Evolutionary conservation across 2,329 filamentous ascomycete genomes (phyloP), one percentile per base, ranked within the genome.

Genomic region (Phymatotrichopsis omnivora): DNA sequence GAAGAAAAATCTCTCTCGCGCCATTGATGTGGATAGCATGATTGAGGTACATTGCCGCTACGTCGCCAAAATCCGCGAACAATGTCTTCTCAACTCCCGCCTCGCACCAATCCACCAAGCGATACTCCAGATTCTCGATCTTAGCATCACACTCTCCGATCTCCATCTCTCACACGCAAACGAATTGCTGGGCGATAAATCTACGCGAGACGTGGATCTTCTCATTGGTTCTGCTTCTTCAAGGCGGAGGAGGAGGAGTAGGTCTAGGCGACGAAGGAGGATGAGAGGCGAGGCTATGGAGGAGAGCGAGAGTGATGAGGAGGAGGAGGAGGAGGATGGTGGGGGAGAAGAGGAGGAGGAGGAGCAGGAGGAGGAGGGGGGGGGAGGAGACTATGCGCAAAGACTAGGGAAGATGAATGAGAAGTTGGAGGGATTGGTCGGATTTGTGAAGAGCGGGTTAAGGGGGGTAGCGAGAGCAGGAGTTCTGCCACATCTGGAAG

Each of bases 21-120:
- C 84, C 0, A 69, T 72, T 20, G 85, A 89, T 55, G 76, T 95
- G 7, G 85, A 95, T 60, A 73, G 73, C 20, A 93, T 95, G 83
- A 78, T 86, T 20, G 64, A 64, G 1, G 70, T 78, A 1, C 86
- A 94, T 60, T 65, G 73, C 4, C 60, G 63, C 0, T 89, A 81
- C 57, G 66, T 82, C 33, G 70, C 68, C 33, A 71, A 71, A 2
- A 65, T 91, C 8, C 67, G 78, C 45, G 73, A 77, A 24, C 78
- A 85, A 53, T 76, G 82, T 7, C 73, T 91, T 19, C 71, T 93
- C 0, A 76, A 80, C 0, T 65, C 69, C n/a, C 22, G 48, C 42
- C 65, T 94, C 3, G 69, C 71, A 12, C 79, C 82, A 0, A 82
- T 95, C 27, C 72, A 76, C 44, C 74, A 82, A 46, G 76, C 76